Conservation (phyloP, 495 filamentous ascomycete species). For the Xylaria nigripes region DNA sequence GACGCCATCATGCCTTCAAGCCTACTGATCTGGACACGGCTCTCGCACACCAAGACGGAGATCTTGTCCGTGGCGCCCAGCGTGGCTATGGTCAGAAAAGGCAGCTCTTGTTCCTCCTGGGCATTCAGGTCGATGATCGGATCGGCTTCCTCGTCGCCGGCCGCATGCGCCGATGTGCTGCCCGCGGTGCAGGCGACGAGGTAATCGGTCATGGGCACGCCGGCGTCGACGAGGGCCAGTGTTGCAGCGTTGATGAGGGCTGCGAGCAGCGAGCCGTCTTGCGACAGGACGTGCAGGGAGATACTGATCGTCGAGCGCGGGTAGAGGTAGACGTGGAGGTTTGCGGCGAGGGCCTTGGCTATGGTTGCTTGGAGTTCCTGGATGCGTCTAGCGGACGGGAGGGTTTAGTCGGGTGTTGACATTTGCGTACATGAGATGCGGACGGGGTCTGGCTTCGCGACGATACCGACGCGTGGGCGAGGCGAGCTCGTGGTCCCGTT, state of each 20-base stretch:
- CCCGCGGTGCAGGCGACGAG: constrained; percentile 82
- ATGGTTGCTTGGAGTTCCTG: constrained; percentile 74
- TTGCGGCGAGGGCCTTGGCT: constrained; percentile 59
- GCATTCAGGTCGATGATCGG: constrained; percentile 82
- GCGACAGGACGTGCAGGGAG: constrained; percentile 74
- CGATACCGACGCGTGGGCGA: no score
- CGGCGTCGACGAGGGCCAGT: constrained; percentile 86
- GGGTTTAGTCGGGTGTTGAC: neutral
- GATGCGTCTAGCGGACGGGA: constrained; percentile 64
- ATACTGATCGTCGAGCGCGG: constrained; percentile 80
- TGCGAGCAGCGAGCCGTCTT: constrained; percentile 86
- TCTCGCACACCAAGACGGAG: constrained; percentile 74
- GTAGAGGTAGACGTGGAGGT: constrained; percentile 78
- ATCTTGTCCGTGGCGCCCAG: constrained; percentile 66
- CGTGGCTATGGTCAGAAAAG: constrained; percentile 78
- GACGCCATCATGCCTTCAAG: constrained; percentile 88
- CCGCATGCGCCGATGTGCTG: constrained; percentile 57
- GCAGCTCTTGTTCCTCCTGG: constrained; percentile 83
- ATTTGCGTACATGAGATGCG: neutral
- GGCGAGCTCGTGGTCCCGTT: no score
- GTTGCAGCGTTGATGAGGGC: constrained; percentile 87
- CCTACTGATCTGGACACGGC: constrained; percentile 62
- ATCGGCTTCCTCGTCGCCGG: constrained; percentile 63
- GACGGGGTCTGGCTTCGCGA: neutral
- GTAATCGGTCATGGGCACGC: constrained; percentile 88